Evolutionary conservation across 2,329 filamentous ascomycete species (phyloP).

Genomic region (Colletotrichum sp.): DNA sequence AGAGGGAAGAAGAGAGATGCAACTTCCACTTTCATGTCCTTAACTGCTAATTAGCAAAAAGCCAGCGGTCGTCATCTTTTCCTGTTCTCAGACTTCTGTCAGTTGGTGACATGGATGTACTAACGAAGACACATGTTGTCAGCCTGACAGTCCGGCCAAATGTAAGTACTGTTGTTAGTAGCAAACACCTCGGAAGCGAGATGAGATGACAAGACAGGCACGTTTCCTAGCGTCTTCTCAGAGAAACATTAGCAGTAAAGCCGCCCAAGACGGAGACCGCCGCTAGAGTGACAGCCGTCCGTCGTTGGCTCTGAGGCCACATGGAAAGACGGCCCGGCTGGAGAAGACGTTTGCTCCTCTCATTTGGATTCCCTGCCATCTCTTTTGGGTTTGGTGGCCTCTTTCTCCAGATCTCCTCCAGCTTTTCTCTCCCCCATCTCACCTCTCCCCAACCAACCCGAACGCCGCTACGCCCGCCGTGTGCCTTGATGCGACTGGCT

Average conservation of each 20-base stretch:
- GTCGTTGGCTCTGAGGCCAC: conserved; percentile 5
- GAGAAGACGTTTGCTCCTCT: not conserved
- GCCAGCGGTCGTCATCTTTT: too few species aligned
- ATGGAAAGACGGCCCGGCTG: conserved; percentile 20
- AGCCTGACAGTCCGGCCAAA: accelerated
- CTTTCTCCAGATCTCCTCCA: conserved; percentile 15
- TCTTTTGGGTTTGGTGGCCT: not conserved
- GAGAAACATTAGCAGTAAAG: not conserved
- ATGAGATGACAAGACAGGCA: not conserved
- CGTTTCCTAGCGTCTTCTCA: not conserved
- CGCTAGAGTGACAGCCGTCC: not conserved
- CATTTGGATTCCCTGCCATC: not conserved
- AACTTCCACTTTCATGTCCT: not conserved
- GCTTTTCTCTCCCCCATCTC: not conserved
- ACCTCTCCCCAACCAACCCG: not conserved
- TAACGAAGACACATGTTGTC: accelerated
- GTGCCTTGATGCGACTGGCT: not conserved
- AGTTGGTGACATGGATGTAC: not conserved
- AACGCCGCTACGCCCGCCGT: not conserved
- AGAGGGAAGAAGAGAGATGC: not conserved
- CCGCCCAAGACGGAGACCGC: not conserved
- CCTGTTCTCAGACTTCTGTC: too few species aligned
- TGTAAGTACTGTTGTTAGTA: not conserved
- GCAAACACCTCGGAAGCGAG: not conserved
- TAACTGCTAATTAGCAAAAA: too few species aligned